Conservation (phyloP, 345 rosid genomes). For the Gossypioides kirkii region DNA sequence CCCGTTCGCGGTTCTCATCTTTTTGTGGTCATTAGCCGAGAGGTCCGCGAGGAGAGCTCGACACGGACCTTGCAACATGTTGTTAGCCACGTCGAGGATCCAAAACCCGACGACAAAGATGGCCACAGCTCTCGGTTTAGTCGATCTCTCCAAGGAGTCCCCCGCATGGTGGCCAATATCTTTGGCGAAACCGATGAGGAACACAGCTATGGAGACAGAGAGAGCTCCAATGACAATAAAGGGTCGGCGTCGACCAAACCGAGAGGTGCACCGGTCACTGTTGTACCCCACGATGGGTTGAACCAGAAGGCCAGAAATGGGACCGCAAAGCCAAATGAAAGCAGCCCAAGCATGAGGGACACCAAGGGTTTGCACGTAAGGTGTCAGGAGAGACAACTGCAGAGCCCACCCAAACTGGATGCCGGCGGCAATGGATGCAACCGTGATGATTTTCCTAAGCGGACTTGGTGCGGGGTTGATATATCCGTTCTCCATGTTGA, state of each 20-base stretch:
- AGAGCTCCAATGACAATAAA: slow-evolving; percentile 57
- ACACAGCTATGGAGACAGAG: slow-evolving; percentile 51
- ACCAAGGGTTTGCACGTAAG: slow-evolving; percentile 80
- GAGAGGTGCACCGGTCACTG: slow-evolving; percentile 77
- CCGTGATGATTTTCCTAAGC: slow-evolving; percentile 45
- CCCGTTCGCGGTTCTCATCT: slow-evolving; percentile 54
- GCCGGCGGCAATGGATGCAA: slow-evolving; percentile 80
- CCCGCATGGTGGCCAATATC: slow-evolving; percentile 69
- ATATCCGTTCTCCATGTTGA: slow-evolving; percentile 19
- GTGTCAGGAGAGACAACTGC: slow-evolving; percentile 83
- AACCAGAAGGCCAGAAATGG: slow-evolving; percentile 81
- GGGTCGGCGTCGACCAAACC: slow-evolving; percentile 89
- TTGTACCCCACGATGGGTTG: slow-evolving; percentile 86
- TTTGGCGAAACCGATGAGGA: slow-evolving; percentile 80
- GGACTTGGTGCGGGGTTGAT: slow-evolving; percentile 9
- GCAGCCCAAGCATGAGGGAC: slow-evolving; percentile 89
- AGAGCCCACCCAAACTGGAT: slow-evolving; percentile 95
- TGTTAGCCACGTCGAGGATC: slow-evolving; percentile 91
- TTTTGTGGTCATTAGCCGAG: slow-evolving; percentile 45
- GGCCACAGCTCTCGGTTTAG: slow-evolving; percentile 61
- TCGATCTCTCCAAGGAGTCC: slow-evolving; percentile 28
- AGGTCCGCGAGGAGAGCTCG: slow-evolving; percentile 87
- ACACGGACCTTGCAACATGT: slow-evolving; percentile 79
- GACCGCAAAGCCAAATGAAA: slow-evolving; percentile 91
- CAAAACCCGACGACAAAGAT: slow-evolving; percentile 82